phyloP scores from a whole-genome alignment of 331 rosid genomes.

The Quercus tomentella region DNA sequence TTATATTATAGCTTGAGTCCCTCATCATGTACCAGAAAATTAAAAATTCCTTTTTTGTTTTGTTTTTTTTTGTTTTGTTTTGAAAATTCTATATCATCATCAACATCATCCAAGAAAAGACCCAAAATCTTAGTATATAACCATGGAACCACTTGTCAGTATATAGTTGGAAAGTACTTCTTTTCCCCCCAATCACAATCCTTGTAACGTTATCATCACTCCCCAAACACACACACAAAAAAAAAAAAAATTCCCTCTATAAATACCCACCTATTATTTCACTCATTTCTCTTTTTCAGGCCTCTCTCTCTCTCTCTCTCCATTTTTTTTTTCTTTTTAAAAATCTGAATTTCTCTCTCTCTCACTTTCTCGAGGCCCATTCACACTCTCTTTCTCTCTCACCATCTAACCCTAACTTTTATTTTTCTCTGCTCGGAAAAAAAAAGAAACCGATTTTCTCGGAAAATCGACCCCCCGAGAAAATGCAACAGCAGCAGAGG shows the following conservation, averaged over 20 bases:
- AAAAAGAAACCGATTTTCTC: constrained; percentile 12
- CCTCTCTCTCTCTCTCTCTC: neutral
- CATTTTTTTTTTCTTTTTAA: neutral
- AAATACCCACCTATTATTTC: neutral
- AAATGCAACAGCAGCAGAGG: constrained; percentile 97
- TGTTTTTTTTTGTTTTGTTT: too few species aligned
- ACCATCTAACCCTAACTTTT: constrained; percentile 54
- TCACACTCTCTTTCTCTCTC: constrained; percentile 11
- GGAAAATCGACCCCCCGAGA: constrained; percentile 25
- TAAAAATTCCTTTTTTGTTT: too few species aligned
- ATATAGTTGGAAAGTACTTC: neutral
- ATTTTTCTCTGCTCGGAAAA: constrained; percentile 17
- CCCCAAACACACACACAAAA: neutral
- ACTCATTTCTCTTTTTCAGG: neutral
- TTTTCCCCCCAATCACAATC: too few species aligned
- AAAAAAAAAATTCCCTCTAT: neutral
- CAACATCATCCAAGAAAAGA: too few species aligned
- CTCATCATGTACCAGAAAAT: too few species aligned
- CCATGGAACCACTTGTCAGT: neutral
- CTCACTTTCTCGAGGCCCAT: constrained; percentile 25
- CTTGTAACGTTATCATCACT: neutral
- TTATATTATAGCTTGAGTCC: too few species aligned
- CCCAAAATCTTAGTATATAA: too few species aligned
- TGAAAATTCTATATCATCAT: too few species aligned
- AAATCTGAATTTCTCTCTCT: neutral